Base-by-base conservation (phyloP, 2,329 filamentous ascomycete species). In the Dryadomyces sulphureus region DNA sequence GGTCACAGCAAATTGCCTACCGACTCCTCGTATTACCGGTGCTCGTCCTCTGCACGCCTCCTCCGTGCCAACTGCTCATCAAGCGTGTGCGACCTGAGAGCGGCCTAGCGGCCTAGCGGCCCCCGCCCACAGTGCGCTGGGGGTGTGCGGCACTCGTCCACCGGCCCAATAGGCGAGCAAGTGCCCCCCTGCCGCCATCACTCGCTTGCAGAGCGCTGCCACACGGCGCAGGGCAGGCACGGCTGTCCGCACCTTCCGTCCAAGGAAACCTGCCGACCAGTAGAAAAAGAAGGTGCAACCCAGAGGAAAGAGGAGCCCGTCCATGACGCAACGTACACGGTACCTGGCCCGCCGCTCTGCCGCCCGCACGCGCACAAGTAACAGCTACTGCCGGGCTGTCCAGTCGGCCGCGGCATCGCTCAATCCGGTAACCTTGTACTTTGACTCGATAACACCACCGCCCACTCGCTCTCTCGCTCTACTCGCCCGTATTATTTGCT, bases 41-140 rank as follows among this genome's bases (percentile, higher is more conserved):
- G n/a, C n/a, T n/a, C n/a, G n/a, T n/a, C n/a, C n/a, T n/a, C n/a
- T n/a, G n/a, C n/a, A n/a, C n/a, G n/a, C n/a, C n/a, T n/a, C n/a
- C n/a, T n/a, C n/a, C n/a, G n/a, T n/a, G n/a, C n/a, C n/a, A n/a
- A n/a, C n/a, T n/a, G n/a, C n/a, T n/a, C n/a, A n/a, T n/a, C n/a
- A n/a, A n/a, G n/a, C n/a, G 38, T 39, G 38, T 39, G 38, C 38
- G 38, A 39, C 38, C 38, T 39, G 38, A 39, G 38, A 39, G 38
- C 38, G 38, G 38, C 38, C 38, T 24, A 39, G 20, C 20, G 20
- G 38, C 27, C 27, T 32, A 32, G 27, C 27, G 27, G 27, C 6
- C 21, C 38, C 38, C 38, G 38, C 38, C 21, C 21, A 39, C 14
- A 22, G 21, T 39, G 20, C 17, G 17, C 17, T 20, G 5, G 27